Base-by-base conservation (phyloP, 176 grass and related monocot species). In the Tillandsia fasciculata region DNA sequence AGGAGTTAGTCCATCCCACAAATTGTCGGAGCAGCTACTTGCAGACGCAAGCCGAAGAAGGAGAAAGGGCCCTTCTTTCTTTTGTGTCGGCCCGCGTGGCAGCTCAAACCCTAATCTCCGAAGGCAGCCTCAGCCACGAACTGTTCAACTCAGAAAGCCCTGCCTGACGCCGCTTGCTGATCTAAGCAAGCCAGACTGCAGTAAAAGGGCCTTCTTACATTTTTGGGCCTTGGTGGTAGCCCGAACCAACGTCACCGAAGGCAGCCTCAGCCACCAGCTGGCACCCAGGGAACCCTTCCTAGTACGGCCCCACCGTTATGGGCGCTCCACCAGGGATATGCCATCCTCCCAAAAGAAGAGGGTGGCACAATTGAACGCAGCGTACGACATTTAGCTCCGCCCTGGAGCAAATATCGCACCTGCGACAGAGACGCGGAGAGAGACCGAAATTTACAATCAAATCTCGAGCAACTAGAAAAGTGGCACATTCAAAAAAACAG, bases 321-420 rank as follows among this genome's bases (percentile, higher is more conserved):
- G 82, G 79, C 78, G 66, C 85, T 87, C 78, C 85, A 84, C 78
- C 75, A 77, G 77, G 22, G 54, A 81, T 28, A 28, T 29, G 26
- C 50, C 69, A 61, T 18, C 56, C 56, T 61, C 56, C 17, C 56
- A 18, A 18, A 18, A 18, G 17, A 68, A 77, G 53, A 59, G 75
- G 75, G 53, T 50, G 53, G 66, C 65, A 77, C 52, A 48, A 59
- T 20, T 50, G 50, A 76, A 72, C 78, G 83, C 86, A 93, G 79
- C 63, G 74, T 99, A 83, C 89, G 89, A 99, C 94, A 99, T 90
- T 42, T 93, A 81, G 87, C 94, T 93, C 94, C 84, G 79, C 74
- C 89, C 68, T 10, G 80, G 94, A 99, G 94, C 94, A 87, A 90
- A 99, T 93, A 99, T 99, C 94, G 94, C 89, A 92, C 84, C 94